Base-by-base conservation (phyloP, 1,284 basidiomycete genomes). In the Cutaneotrichosporon arboriforme region DNA sequence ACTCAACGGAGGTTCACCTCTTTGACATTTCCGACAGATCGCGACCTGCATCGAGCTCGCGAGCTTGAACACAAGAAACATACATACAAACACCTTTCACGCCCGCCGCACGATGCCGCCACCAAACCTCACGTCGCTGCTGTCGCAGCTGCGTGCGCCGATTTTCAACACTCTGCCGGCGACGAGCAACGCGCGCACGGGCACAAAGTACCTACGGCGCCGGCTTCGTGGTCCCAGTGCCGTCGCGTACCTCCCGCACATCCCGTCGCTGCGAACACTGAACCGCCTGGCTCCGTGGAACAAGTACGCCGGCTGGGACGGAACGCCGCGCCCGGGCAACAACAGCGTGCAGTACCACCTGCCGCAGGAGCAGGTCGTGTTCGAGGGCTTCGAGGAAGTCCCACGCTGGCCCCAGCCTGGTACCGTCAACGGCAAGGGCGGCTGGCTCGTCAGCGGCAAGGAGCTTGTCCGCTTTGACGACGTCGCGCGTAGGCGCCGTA, bases 111-210 rank as follows among this genome's bases (percentile, higher is more conserved):
- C 48, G n/a, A 57, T 59, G 59, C 37, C 54, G 26, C 36, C 54
- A 18, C 41, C 55, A 35, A 58, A 52, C 37, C 55, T 72, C 17
- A 60, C 58, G 46, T 48, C 57, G 23, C 54, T 68, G 34, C 66
- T 73, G 52, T 62, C 65, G 4, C 54, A 61, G 34, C 55, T 74
- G 31, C 73, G 69, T 18, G 70, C 72, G 22, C 61, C 62, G 14
- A 82, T 94, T 51, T 93, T 93, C 70, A 82, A 89, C 69, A 91
- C 88, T 5, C 79, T 85, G 3, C 89, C 86, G 73, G 93, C 92
- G 73, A 88, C 88, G 0, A 80, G 80, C 4, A 83, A 82, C 39
- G 69, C 81, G 8, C 84, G 90, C 22, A 90, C 86, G 0, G 90
- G 90, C 33, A 84, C 87, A 18, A 92, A 92, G 74, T 88, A 91